A percentile compares a stretch with the other conserved stretches of the same genome.
phyloP scores from a whole-genome alignment of 208 protist species.

The Acanthamoeba royreba region DNA sequence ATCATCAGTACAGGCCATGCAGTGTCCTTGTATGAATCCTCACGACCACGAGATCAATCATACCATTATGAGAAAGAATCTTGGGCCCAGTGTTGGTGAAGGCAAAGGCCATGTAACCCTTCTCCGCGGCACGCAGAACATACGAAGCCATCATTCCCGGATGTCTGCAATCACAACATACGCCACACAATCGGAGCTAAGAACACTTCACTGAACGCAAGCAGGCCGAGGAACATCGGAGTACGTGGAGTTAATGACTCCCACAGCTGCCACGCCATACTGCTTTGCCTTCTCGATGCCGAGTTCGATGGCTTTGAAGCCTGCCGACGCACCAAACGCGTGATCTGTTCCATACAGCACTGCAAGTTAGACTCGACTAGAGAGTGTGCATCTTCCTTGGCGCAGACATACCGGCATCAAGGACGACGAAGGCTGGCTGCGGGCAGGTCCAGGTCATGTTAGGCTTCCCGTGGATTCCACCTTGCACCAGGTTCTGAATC shows the following conservation, averaged over 20 bases:
- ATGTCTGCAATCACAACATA: neutral
- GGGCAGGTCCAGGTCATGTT: neutral
- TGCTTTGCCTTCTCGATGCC: neutral
- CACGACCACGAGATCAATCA: neutral
- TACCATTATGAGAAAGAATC: neutral
- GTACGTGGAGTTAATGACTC: neutral
- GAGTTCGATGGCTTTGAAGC: neutral
- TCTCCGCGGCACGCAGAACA: neutral
- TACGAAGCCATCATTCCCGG: neutral
- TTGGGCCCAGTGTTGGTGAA: slow-evolving; percentile 14
- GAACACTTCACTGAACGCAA: neutral
- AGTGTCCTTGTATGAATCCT: too few species aligned
- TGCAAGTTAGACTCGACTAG: neutral
- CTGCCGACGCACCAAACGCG: neutral
- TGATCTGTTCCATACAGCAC: neutral
- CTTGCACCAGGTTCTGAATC: neutral
- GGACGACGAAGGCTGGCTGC: neutral
- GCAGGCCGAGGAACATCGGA: neutral
- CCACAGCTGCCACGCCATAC: neutral
- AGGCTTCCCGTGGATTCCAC: neutral
- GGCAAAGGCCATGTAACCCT: neutral
- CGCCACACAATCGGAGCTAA: neutral
- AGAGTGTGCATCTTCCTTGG: neutral
- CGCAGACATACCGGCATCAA: neutral
- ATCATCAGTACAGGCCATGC: neutral